Conservation (phyloP, 176 grass and related monocot species). For the Pharus latifolius region DNA sequence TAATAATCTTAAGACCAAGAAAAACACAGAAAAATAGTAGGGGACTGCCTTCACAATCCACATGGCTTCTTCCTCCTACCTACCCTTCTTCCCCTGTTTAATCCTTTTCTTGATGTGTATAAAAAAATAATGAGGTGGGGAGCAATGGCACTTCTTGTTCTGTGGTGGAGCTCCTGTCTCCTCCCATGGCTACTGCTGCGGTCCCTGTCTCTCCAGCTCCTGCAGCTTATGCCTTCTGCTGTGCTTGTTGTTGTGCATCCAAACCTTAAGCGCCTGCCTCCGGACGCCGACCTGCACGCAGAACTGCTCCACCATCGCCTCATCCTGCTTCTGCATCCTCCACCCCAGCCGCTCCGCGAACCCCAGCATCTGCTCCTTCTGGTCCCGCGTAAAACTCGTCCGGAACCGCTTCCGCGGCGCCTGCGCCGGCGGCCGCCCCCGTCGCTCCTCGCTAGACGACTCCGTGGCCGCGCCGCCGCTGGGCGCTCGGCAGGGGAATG, state of each 20-base stretch:
- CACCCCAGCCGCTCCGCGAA: conserved; percentile 50
- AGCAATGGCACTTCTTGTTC: background rate
- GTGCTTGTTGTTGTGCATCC: conserved; percentile 48
- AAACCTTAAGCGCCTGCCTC: conserved; percentile 50
- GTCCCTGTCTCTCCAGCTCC: conserved; percentile 1
- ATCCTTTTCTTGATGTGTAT: too few relatives aligned
- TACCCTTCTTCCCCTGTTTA: background rate
- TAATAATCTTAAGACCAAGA: too few relatives aligned
- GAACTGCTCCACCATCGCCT: conserved; percentile 35
- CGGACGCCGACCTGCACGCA: conserved; percentile 39
- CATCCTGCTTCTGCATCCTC: conserved; percentile 53
- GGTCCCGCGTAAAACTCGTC: conserved; percentile 61
- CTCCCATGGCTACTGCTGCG: conserved; percentile 5
- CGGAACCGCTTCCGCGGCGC: conserved; percentile 32
- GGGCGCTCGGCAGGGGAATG: background rate
- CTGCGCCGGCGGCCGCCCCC: background rate
- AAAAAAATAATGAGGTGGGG: background rate
- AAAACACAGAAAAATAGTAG: too few relatives aligned
- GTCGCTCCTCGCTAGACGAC: conserved; percentile 44
- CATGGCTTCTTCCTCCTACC: too few relatives aligned
- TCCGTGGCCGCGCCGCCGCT: conserved; percentile 22
- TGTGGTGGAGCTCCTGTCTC: background rate
- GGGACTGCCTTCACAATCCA: too few relatives aligned
- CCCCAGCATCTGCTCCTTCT: conserved; percentile 57
- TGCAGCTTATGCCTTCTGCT: conserved; percentile 21